Evolutionary conservation across 805 yeast genomes (phyloP).

Genomic region (Pichia pseudocactophila): DNA sequence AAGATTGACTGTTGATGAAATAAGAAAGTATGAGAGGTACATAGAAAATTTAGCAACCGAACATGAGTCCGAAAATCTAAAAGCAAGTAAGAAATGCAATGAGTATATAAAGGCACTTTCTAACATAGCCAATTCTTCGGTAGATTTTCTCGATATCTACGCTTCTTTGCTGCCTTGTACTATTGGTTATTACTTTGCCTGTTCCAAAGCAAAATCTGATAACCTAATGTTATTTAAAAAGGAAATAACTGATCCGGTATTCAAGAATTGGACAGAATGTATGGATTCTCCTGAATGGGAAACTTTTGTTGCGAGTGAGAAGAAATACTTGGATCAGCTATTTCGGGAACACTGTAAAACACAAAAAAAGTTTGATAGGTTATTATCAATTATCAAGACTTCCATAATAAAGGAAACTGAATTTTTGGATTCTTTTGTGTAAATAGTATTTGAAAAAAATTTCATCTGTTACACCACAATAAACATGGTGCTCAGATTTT

Average conservation of each 20-base stretch:
- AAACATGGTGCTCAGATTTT: too few relatives aligned
- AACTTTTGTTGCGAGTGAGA: constrained; percentile 3
- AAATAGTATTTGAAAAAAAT: too few relatives aligned
- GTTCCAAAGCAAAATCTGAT: background rate
- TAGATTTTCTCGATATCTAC: constrained; percentile 5
- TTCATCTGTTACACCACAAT: too few relatives aligned
- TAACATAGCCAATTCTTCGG: constrained; percentile 34
- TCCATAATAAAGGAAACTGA: constrained; percentile 6
- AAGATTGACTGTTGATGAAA: constrained; percentile 44
- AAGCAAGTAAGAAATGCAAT: constrained; percentile 47
- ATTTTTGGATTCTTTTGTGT: constrained; percentile 9
- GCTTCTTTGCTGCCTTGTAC: constrained; percentile 10
- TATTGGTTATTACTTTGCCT: constrained; percentile 8
- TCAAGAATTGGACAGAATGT: background rate
- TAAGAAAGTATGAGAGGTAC: constrained; percentile 45
- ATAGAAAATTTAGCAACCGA: constrained; percentile 30
- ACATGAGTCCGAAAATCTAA: constrained; percentile 34
- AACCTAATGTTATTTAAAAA: background rate
- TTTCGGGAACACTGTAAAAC: background rate
- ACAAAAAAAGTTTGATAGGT: constrained; percentile 4
- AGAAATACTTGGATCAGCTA: background rate
- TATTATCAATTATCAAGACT: constrained; percentile 6
- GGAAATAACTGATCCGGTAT: constrained; percentile 5
- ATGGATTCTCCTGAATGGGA: background rate
- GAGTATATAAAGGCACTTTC: constrained; percentile 54